Evolutionary conservation across 2,329 filamentous ascomycete species (phyloP).

Genomic region (Penicillium italicum): DNA sequence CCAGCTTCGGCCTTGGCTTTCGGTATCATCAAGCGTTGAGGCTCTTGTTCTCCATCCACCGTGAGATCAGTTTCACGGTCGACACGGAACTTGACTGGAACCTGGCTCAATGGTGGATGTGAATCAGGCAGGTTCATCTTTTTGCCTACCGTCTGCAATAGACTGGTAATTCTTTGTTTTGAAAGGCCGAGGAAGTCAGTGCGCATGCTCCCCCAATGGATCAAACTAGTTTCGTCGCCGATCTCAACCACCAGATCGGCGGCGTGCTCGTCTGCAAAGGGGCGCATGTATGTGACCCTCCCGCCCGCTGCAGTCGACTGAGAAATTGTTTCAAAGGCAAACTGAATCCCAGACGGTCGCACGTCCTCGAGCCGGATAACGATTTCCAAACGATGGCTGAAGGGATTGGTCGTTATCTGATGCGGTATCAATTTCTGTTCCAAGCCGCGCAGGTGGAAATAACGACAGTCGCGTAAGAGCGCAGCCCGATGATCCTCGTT

Average conservation of each 20-base stretch:
- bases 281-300: slow-evolving; percentile 76
- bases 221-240: slow-evolving; percentile 59
- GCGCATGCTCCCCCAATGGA: slow-evolving; percentile 54
- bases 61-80: slow-evolving; percentile 48
- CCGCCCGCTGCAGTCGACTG: slow-evolving; percentile 31
- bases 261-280: slow-evolving; percentile 73
- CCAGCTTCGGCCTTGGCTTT: slow-evolving; percentile 32
- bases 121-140: slow-evolving; percentile 67
- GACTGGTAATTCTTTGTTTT: slow-evolving; percentile 64
- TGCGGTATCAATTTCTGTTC: slow-evolving; percentile 84
- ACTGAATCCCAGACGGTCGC: slow-evolving; percentile 76
- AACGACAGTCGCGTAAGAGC: slow-evolving; percentile 79
- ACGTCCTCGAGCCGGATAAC: slow-evolving; percentile 77
- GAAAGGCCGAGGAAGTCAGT: slow-evolving; percentile 71
- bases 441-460: slow-evolving; percentile 87
- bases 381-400: slow-evolving; percentile 68
- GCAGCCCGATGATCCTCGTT: slow-evolving; percentile 72
- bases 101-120: slow-evolving; percentile 58
- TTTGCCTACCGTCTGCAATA: slow-evolving; percentile 76
- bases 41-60: slow-evolving; percentile 38
- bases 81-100: slow-evolving; percentile 64
- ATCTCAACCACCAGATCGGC: slow-evolving; percentile 79
- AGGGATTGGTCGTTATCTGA: slow-evolving; percentile 69
- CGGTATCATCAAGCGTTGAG: slow-evolving; percentile 27
- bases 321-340: slow-evolving; percentile 50